These are phyloP conservation scores for Angomonas ambiguus DNA, from an alignment of 208 protist genomes.

Conservation along the genomic window DNA sequence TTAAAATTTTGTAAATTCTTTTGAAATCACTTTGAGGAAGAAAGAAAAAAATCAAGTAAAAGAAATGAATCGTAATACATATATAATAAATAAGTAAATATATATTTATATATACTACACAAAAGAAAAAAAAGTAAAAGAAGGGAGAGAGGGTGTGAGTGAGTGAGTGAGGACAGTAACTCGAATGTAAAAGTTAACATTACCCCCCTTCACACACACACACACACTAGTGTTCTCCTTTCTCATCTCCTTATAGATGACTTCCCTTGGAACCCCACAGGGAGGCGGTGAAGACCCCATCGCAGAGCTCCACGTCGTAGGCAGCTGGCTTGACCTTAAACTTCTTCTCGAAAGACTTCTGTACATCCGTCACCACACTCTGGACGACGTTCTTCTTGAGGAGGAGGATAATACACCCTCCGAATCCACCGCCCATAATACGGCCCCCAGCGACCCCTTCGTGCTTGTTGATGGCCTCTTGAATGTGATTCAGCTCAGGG, in stretches of 20 bases:
- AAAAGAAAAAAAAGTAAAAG: background rate
- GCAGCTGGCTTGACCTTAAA: slow-evolving; percentile 42
- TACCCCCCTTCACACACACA: too few relatives aligned
- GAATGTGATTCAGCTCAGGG: slow-evolving; percentile 71
- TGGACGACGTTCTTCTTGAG: slow-evolving; percentile 41
- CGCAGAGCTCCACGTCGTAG: slow-evolving; percentile 51
- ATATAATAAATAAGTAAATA: too few relatives aligned
- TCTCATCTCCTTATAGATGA: slow-evolving; percentile 21
- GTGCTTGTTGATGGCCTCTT: slow-evolving; percentile 51
- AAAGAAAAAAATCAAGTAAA: background rate
- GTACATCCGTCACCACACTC: slow-evolving; percentile 38
- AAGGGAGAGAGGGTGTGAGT: background rate
- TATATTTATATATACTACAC: too few relatives aligned
- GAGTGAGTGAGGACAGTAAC: background rate
- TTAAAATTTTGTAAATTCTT: too few relatives aligned
- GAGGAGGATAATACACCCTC: slow-evolving; percentile 68
- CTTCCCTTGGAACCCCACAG: slow-evolving; percentile 21
- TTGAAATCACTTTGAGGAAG: too few relatives aligned
- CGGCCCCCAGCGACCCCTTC: slow-evolving; percentile 56
- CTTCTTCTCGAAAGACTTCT: slow-evolving; percentile 37
- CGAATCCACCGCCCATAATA: slow-evolving; percentile 84
- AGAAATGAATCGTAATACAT: too few relatives aligned
- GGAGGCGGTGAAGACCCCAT: slow-evolving; percentile 43
- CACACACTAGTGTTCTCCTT: too few relatives aligned
- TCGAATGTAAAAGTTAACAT: background rate